A percentile compares a stretch with the other conserved stretches of the same genome.
phyloP scores from a whole-genome alignment of 768 basidiomycete genomes.

The Rhizopogon sp. region DNA sequence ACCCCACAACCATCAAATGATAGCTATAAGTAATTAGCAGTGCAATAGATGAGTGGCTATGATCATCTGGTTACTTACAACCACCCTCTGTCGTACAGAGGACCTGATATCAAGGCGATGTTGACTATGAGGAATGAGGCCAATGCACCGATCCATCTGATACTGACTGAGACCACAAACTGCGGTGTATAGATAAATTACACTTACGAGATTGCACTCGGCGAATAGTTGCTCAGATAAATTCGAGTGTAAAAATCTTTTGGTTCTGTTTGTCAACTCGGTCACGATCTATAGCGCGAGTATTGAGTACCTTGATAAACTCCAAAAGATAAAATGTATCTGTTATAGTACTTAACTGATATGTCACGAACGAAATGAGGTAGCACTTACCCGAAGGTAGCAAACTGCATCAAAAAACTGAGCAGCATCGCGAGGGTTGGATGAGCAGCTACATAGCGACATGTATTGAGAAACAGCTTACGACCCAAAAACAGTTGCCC shows the following conservation, averaged over 20 bases:
- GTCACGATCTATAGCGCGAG: not conserved
- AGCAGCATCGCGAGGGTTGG: not conserved
- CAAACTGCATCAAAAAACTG: conserved; percentile 22
- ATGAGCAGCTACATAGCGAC: not conserved
- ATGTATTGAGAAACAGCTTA: not conserved
- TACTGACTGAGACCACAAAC: conserved; percentile 10
- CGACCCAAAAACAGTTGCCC: conserved; percentile 9
- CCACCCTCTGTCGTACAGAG: conserved; percentile 40
- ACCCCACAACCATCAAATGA: conserved; percentile 8
- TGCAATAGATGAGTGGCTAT: conserved; percentile 12
- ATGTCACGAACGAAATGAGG: not conserved
- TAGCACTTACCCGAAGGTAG: conserved; percentile 18
- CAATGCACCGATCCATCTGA: conserved; percentile 36
- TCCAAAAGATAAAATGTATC: conserved; percentile 24
- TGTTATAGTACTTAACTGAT: conserved; percentile 1
- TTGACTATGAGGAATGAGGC: conserved; percentile 34
- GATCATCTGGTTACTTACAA: conserved; percentile 22
- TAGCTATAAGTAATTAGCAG: conserved; percentile 1
- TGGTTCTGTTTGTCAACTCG: conserved; percentile 3
- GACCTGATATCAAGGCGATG: conserved; percentile 34
- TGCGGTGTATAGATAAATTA: conserved; percentile 15
- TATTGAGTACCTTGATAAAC: conserved; percentile 25
- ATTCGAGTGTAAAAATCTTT: conserved; percentile 28
- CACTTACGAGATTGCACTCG: conserved; percentile 27
- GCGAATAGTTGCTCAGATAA: conserved; percentile 20